Evolutionary conservation across 345 rosid genomes (phyloP).

Genomic region (Hibiscus syriacus): DNA sequence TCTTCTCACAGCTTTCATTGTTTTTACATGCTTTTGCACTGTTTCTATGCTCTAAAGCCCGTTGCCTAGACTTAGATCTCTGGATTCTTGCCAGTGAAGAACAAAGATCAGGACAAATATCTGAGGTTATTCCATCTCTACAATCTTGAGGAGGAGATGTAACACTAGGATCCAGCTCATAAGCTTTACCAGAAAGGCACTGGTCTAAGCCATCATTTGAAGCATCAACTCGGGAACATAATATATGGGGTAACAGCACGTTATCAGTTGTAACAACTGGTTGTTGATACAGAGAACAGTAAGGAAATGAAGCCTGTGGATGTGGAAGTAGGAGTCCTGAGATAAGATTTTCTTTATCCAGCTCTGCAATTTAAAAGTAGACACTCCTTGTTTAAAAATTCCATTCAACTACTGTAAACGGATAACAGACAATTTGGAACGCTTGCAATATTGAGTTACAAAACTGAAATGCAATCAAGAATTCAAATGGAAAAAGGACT

Average conservation of each 20-base stretch:
- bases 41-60: constrained; percentile 52
- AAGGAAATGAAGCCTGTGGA: constrained; percentile 32
- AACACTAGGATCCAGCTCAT: constrained; percentile 27
- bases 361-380: constrained; percentile 34
- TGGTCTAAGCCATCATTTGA: constrained; percentile 16
- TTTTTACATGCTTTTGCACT: constrained; percentile 45
- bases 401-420: background rate
- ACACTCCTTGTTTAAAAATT: background rate
- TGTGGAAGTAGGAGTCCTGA: constrained; percentile 43
- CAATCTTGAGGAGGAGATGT: constrained; percentile 40
- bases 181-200: constrained; percentile 14
- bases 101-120: constrained; percentile 23
- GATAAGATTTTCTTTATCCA: constrained; percentile 66
- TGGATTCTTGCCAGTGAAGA: constrained; percentile 53
- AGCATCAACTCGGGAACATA: constrained; percentile 11
- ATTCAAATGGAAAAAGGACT: background rate
- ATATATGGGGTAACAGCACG: constrained; percentile 21
- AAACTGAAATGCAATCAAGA: background rate
- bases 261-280: constrained; percentile 18
- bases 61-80: constrained; percentile 74
- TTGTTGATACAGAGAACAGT: constrained; percentile 27
- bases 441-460: background rate
- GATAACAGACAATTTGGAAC: background rate
- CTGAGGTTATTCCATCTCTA: constrained; percentile 25
- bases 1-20: constrained; percentile 20